Percentiles rank a stretch among this genome's conserved stretches.
Evolutionary conservation across 1,284 basidiomycete species (phyloP).

Genomic region (Leccinum pachyderme): DNA sequence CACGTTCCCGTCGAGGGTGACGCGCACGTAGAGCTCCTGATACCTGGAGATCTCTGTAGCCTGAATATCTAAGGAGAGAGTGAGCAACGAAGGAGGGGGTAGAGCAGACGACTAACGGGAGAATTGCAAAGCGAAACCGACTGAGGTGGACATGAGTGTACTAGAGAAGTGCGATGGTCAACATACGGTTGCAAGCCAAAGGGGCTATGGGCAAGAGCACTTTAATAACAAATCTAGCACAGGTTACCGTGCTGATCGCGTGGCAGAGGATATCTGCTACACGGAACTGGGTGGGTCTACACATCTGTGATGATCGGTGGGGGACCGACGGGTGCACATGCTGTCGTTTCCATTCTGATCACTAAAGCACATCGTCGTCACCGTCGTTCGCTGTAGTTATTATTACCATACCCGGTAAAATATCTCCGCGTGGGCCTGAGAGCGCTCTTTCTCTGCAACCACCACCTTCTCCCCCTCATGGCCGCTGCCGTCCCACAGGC

Average conservation of each 20-base stretch:
- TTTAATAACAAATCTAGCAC: conserved; percentile 36
- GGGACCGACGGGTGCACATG: too few species aligned
- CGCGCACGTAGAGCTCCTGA: conserved; percentile 26
- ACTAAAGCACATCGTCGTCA: too few species aligned
- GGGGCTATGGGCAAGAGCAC: conserved; percentile 35
- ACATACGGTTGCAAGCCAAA: conserved; percentile 29
- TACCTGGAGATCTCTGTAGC: conserved; percentile 23
- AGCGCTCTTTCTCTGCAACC: conserved; percentile 1
- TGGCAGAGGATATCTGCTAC: conserved; percentile 10
- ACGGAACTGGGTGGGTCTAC: too few species aligned
- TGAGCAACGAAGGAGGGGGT: neutral
- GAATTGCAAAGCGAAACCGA: conserved; percentile 21
- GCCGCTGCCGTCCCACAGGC: conserved; percentile 38
- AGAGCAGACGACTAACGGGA: conserved; percentile 28
- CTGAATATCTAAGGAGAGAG: conserved; percentile 20
- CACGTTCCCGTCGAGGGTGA: conserved; percentile 28
- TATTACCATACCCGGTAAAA: neutral
- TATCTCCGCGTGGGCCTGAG: conserved; percentile 16
- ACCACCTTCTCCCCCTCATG: conserved; percentile 30
- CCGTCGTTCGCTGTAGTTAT: neutral
- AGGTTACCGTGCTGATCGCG: conserved; percentile 32
- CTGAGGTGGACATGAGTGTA: conserved; percentile 16
- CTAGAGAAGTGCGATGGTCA: conserved; percentile 12
- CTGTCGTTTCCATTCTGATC: too few species aligned
- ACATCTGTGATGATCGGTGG: too few species aligned